Percentiles rank a stretch among this genome's conserved stretches.
Evolutionary conservation across 78 protist genomes (phyloP).

Genomic region (Chrysochromulina tobinii): DNA sequence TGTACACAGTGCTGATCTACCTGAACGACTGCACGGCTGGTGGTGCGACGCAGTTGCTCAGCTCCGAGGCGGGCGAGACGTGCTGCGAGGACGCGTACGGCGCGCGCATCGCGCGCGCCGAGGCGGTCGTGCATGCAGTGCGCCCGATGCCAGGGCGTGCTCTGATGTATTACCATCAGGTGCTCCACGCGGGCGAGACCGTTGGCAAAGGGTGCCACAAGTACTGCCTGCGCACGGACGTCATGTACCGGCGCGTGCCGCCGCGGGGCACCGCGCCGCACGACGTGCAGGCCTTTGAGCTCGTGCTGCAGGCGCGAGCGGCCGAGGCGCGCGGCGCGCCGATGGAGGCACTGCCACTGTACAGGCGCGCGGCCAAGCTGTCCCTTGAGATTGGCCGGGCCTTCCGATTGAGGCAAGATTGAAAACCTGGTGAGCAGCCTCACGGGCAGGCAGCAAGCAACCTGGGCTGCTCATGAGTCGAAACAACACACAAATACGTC

Average conservation of each 20-base stretch:
- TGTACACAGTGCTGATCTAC: conserved; percentile 30
- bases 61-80: neutral
- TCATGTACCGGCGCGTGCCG: neutral
- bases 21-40: conserved; percentile 7
- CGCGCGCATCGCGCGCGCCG: neutral
- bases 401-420: too few relatives aligned
- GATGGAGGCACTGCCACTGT: neutral
- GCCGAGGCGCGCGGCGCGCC: neutral
- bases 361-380: neutral
- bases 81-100: neutral
- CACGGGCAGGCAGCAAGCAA: too few relatives aligned
- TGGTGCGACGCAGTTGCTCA: conserved; percentile 2
- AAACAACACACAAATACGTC: too few relatives aligned
- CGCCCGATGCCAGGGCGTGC: neutral
- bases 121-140: neutral
- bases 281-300: neutral
- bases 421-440: too few relatives aligned
- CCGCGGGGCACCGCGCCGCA: neutral
- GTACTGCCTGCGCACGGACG: conserved; percentile 12
- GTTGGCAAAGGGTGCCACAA: neutral
- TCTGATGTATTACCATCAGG: neutral
- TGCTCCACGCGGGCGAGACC: neutral
- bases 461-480: too few relatives aligned
- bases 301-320: neutral
- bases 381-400: too few relatives aligned